Percentiles rank a stretch among this genome's conserved stretches.
These are phyloP conservation scores for Xerocomellus dryophilus DNA, from an alignment of 768 basidiomycete species.

Conservation along the genomic window DNA sequence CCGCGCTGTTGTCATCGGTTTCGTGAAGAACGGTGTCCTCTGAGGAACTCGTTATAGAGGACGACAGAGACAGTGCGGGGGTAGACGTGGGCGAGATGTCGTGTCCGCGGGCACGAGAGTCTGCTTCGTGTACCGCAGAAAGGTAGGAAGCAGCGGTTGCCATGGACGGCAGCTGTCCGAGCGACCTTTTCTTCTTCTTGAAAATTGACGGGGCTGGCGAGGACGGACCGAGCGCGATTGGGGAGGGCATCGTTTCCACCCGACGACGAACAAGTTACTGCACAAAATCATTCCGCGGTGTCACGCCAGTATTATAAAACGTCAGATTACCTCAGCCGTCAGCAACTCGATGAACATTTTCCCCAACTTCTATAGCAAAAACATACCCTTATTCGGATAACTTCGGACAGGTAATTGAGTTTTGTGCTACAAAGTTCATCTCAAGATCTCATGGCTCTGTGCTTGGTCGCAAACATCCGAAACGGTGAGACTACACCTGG, in stretches of 20 bases:
- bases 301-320: conserved; percentile 23
- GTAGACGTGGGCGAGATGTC: conserved; percentile 56
- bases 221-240: conserved; percentile 59
- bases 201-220: conserved; percentile 56
- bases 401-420: not conserved
- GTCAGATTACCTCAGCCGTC: conserved; percentile 25
- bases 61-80: conserved; percentile 71
- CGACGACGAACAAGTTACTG: conserved; percentile 10
- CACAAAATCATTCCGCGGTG: conserved; percentile 9
- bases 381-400: not conserved
- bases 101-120: conserved; percentile 59
- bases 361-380: not conserved
- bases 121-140: conserved; percentile 59
- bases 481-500: too few species aligned
- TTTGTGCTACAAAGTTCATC: too few species aligned
- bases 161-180: conserved; percentile 36
- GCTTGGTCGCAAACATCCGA: too few species aligned
- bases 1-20: conserved; percentile 50
- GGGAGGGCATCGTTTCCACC: conserved; percentile 45
- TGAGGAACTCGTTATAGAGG: conserved; percentile 64
- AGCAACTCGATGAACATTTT: not conserved
- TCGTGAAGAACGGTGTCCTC: conserved; percentile 66
- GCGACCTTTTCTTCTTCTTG: conserved; percentile 56
- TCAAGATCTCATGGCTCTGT: too few species aligned
- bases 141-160: conserved; percentile 58